Conservation (phyloP, 805 yeast species). For the Saccharomycopsis sp. region DNA sequence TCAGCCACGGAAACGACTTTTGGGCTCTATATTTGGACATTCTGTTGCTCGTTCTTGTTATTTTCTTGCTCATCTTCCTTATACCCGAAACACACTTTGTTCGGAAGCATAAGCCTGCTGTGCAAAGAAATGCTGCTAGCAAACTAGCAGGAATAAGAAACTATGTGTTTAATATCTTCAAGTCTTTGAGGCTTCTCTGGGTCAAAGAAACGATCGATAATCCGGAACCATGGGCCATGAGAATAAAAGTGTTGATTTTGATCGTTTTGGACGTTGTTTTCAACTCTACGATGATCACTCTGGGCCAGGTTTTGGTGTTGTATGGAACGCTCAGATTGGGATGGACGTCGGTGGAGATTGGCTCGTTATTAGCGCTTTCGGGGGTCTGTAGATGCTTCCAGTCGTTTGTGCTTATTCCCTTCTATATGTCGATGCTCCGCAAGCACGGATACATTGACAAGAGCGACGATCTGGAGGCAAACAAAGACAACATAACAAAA, state of each 20-base stretch:
- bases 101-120: conserved; percentile 2
- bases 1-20: conserved; percentile 26
- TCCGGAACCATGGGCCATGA: conserved; percentile 35
- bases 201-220: conserved; percentile 22
- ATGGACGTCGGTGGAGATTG: conserved; percentile 50
- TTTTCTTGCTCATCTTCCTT: conserved; percentile 32
- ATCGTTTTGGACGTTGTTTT: conserved; percentile 40
- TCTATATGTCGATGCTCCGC: conserved; percentile 34
- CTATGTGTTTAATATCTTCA: conserved; percentile 25
- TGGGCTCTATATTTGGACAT: conserved; percentile 29
- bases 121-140: neutral
- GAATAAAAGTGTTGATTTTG: conserved; percentile 44
- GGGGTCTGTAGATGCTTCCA: conserved; percentile 45
- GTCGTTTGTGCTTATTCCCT: conserved; percentile 47
- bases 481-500: conserved; percentile 38
- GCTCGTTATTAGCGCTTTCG: conserved; percentile 46
- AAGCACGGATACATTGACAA: conserved; percentile 19
- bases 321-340: conserved; percentile 47
- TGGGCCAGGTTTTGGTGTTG: conserved; percentile 39
- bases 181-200: conserved; percentile 52
- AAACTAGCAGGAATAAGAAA: conserved; percentile 3
- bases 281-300: conserved; percentile 34
- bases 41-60: conserved; percentile 28
- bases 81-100: conserved; percentile 48
- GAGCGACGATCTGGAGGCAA: conserved; percentile 31